Percentiles rank a stretch among this genome's conserved stretches.
Evolutionary conservation across 2,329 filamentous ascomycete genomes (phyloP).

Genomic region (Diaporthe sp.): DNA sequence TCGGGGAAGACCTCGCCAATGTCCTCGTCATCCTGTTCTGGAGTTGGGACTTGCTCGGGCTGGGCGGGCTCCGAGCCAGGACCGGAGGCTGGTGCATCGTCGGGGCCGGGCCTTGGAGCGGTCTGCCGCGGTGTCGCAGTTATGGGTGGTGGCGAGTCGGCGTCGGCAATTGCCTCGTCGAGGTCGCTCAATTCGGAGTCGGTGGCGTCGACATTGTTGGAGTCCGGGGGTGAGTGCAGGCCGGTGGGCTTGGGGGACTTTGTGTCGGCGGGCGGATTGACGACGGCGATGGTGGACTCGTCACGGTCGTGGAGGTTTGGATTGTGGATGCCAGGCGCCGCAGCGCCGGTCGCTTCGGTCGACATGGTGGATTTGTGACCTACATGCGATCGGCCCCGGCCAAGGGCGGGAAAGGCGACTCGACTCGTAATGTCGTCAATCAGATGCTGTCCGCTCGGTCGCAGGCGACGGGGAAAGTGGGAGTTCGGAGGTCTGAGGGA

Average conservation of each 20-base stretch:
- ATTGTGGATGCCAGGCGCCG: constrained; percentile 55
- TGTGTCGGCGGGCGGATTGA: constrained; percentile 44
- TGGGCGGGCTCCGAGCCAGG: constrained; percentile 25
- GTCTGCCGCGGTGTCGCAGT: constrained; percentile 38
- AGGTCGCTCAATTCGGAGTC: constrained; percentile 78
- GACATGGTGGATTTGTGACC: constrained; percentile 63
- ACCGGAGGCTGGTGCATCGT: constrained; percentile 21
- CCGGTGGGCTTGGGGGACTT: constrained; percentile 60
- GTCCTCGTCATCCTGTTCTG: constrained; percentile 59
- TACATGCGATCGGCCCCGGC: constrained; percentile 57
- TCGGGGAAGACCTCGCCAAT: constrained; percentile 86
- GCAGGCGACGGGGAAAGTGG: not conserved
- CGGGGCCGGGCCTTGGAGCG: constrained; percentile 37
- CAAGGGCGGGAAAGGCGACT: constrained; percentile 34
- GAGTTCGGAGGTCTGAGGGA: not conserved
- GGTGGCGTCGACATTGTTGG: constrained; percentile 69
- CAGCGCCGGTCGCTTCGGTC: constrained; percentile 66
- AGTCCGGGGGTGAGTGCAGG: constrained; percentile 74
- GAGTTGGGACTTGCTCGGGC: constrained; percentile 43
- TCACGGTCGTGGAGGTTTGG: constrained; percentile 46
- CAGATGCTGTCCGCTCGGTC: constrained; percentile 32
- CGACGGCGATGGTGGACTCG: constrained; percentile 47
- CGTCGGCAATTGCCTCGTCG: constrained; percentile 65
- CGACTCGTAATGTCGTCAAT: constrained; percentile 21
- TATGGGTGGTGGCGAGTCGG: constrained; percentile 45